A percentile compares a stretch with the other conserved stretches of the same genome.
These are phyloP conservation scores for Zasmidium citrigriseum DNA, from an alignment of 2,329 filamentous ascomycete species.

Conservation along the genomic window DNA sequence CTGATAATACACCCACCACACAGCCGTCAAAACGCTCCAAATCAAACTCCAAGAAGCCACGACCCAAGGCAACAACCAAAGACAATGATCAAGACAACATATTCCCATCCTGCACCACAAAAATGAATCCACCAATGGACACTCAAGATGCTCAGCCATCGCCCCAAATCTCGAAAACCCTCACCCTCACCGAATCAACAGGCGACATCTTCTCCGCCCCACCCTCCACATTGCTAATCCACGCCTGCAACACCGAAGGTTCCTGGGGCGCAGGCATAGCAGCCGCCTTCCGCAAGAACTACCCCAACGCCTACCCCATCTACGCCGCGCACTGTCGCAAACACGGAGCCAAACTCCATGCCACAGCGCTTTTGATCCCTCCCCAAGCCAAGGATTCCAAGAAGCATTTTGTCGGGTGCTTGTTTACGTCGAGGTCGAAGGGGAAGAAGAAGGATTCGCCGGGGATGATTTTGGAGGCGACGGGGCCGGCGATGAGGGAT, in stretches of 20 bases:
- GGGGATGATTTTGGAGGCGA: slow-evolving; percentile 51
- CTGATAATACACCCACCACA: not conserved
- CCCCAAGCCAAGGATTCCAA: slow-evolving; percentile 40
- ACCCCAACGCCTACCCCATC: slow-evolving; percentile 51
- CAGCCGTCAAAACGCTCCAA: slow-evolving; percentile 12
- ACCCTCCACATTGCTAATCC: slow-evolving; percentile 52
- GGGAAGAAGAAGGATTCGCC: slow-evolving; percentile 48
- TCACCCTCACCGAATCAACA: slow-evolving; percentile 22
- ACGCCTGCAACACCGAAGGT: slow-evolving; percentile 62
- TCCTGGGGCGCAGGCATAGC: slow-evolving; percentile 63
- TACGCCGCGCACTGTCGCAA: slow-evolving; percentile 52
- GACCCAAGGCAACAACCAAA: not conserved
- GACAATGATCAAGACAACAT: not conserved
- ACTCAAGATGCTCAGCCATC: not conserved
- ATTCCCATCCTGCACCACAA: not conserved
- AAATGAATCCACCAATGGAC: not conserved
- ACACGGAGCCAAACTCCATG: slow-evolving; percentile 35
- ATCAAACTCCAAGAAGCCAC: not conserved
- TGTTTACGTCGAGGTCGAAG: slow-evolving; percentile 57
- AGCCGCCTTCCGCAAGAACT: slow-evolving; percentile 49
- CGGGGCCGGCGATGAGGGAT: slow-evolving; percentile 50
- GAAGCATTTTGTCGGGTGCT: slow-evolving; percentile 58
- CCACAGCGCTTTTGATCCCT: slow-evolving; percentile 56
- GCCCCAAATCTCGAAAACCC: not conserved
- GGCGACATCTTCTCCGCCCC: slow-evolving; percentile 58